Conservation (phyloP, 1,284 basidiomycete genomes). For the Trametes polyzona region DNA sequence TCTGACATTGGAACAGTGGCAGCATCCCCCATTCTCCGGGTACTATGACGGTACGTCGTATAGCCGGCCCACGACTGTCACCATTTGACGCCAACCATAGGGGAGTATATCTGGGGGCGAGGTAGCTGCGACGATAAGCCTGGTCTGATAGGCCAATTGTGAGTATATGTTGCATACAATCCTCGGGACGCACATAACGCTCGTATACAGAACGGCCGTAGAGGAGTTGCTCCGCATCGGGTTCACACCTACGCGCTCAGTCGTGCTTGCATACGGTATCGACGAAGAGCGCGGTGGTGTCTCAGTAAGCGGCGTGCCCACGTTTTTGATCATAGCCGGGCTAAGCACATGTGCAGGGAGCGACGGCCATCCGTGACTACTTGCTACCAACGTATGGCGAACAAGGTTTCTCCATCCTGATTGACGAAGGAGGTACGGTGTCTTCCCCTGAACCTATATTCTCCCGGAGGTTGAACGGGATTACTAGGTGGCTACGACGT, state of each 20-base stretch:
- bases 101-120: conserved; percentile 64
- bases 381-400: conserved; percentile 55
- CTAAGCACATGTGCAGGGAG: conserved; percentile 44
- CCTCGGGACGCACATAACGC: not conserved
- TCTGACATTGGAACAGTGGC: conserved; percentile 54
- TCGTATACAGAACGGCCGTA: conserved; percentile 46
- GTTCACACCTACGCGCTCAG: conserved; percentile 53
- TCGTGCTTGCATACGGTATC: conserved; percentile 69
- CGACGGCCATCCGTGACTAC: conserved; percentile 48
- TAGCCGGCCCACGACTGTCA: not conserved
- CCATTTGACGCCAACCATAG: conserved; percentile 28
- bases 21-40: conserved; percentile 40
- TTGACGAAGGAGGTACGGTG: conserved; percentile 52
- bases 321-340: not conserved
- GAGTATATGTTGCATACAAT: conserved; percentile 19
- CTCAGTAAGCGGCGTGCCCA: conserved; percentile 39
- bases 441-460: too few relatives aligned
- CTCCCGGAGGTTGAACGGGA: too few relatives aligned
- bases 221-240: conserved; percentile 57
- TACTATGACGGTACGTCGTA: conserved; percentile 35
- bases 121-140: conserved; percentile 69
- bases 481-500: conserved; percentile 39
- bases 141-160: conserved; percentile 61
- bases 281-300: conserved; percentile 70
- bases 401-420: conserved; percentile 57